A percentile compares a stretch with the other conserved stretches of the same genome.
These are phyloP conservation scores for Arthrinium puccinioides DNA, from an alignment of 2,329 filamentous ascomycete genomes.

Conservation along the genomic window DNA sequence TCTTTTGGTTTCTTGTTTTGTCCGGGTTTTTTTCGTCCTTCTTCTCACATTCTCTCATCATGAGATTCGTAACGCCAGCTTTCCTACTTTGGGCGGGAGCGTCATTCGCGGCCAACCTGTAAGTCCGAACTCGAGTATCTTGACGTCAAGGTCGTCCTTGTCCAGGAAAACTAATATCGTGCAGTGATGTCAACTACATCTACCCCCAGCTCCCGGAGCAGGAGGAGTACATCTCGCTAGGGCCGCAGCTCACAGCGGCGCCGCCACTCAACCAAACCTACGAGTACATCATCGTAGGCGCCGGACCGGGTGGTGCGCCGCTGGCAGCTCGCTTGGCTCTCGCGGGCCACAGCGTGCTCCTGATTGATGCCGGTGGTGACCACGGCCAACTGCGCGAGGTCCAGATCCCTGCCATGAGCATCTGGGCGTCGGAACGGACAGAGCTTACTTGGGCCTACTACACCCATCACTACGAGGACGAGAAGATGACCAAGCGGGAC, in stretches of 20 bases:
- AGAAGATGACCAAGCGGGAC: slow-evolving; percentile 27
- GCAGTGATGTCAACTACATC: not conserved
- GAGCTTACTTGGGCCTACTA: slow-evolving; percentile 25
- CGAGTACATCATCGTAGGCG: slow-evolving; percentile 41
- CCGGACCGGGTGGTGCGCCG: slow-evolving; percentile 43
- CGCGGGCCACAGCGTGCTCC: slow-evolving; percentile 43
- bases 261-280: slow-evolving; percentile 14
- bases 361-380: slow-evolving; percentile 51
- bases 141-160: too few relatives aligned
- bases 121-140: too few relatives aligned
- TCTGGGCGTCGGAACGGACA: slow-evolving; percentile 36
- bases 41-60: not conserved
- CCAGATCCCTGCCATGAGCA: slow-evolving; percentile 39
- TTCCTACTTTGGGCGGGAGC: not conserved
- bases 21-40: not conserved
- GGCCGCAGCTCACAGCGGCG: not conserved
- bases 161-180: too few relatives aligned
- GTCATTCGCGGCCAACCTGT: not conserved
- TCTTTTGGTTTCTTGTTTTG: not conserved
- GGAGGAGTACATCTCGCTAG: not conserved
- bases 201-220: not conserved
- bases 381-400: slow-evolving; percentile 31
- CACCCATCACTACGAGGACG: slow-evolving; percentile 7
- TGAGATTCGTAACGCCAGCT: not conserved
- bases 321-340: slow-evolving; percentile 43